phyloP scores from a whole-genome alignment of 2,329 filamentous ascomycete genomes.

The Xylariaceae sp. region DNA sequence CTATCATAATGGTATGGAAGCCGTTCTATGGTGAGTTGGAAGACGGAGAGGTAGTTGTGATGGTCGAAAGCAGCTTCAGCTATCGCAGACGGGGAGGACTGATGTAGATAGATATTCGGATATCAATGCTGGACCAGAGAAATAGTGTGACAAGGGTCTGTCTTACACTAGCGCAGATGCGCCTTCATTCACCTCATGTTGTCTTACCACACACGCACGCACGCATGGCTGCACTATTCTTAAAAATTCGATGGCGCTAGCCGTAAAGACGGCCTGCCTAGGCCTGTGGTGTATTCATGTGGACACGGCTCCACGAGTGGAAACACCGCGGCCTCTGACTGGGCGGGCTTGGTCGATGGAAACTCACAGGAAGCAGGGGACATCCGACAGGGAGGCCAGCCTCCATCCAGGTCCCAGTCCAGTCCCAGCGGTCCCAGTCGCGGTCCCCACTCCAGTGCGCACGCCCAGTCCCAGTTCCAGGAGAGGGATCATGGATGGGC shows the following conservation, averaged over 20 bases:
- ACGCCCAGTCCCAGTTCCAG: not conserved
- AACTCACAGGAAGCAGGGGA: not conserved
- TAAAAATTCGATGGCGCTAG: constrained; percentile 33
- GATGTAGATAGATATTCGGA: constrained; percentile 26
- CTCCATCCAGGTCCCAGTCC: not conserved
- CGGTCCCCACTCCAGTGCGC: not conserved
- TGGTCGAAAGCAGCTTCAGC: constrained; percentile 16
- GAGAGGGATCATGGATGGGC: not conserved
- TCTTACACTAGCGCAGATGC: constrained; percentile 23
- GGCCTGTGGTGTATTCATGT: constrained; percentile 7
- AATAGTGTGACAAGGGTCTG: constrained; percentile 25
- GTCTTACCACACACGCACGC: constrained; percentile 25
- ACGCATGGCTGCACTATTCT: constrained; percentile 33
- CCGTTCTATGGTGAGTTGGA: constrained; percentile 7
- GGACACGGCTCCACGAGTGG: constrained; percentile 8
- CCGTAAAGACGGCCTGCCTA: constrained; percentile 28
- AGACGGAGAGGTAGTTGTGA: constrained; percentile 12
- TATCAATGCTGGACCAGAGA: constrained; percentile 26
- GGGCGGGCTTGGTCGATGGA: not conserved
- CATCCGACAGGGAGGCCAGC: not conserved
- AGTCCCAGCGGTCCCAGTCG: no score
- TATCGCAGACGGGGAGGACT: constrained; percentile 26
- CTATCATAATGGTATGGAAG: constrained; percentile 7
- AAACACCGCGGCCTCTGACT: constrained; percentile 16
- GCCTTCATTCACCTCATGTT: constrained; percentile 12